phyloP scores from a whole-genome alignment of 2,329 filamentous ascomycete genomes.

The Ampelomyces quisqualis region DNA sequence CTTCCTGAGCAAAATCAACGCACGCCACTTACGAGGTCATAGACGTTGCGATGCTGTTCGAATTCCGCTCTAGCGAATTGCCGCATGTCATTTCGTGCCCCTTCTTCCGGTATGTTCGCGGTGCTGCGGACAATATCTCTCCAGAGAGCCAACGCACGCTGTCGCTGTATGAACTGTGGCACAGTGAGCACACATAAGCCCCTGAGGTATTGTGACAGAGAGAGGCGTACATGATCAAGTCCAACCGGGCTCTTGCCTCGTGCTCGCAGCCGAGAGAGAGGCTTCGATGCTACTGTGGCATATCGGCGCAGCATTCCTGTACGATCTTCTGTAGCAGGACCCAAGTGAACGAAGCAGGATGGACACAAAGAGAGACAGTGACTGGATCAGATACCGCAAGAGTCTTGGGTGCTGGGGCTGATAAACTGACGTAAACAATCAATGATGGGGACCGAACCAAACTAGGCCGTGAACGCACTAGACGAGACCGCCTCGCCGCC shows the following conservation, averaged over 20 bases:
- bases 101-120: constrained; percentile 32
- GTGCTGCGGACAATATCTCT: constrained; percentile 50
- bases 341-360: background rate
- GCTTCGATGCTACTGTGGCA: constrained; percentile 35
- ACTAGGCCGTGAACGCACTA: constrained; percentile 12
- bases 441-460: background rate
- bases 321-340: background rate
- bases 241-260: constrained; percentile 37
- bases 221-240: constrained; percentile 32
- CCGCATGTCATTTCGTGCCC: constrained; percentile 46
- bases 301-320: constrained; percentile 35
- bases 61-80: constrained; percentile 54
- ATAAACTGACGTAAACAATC: constrained; percentile 26
- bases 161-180: constrained; percentile 52
- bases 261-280: constrained; percentile 30
- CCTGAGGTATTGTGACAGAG: background rate
- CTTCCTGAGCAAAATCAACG: no score
- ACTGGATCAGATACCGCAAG: no score
- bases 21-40: constrained; percentile 46
- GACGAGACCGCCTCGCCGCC: constrained; percentile 4
- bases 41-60: constrained; percentile 49
- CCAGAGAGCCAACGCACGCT: constrained; percentile 51
- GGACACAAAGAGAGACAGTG: constrained; percentile 4
- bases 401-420: no score
- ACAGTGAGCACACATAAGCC: constrained; percentile 8